phyloP scores from a whole-genome alignment of 2,329 filamentous ascomycete species.

The Penicillium sp. region DNA sequence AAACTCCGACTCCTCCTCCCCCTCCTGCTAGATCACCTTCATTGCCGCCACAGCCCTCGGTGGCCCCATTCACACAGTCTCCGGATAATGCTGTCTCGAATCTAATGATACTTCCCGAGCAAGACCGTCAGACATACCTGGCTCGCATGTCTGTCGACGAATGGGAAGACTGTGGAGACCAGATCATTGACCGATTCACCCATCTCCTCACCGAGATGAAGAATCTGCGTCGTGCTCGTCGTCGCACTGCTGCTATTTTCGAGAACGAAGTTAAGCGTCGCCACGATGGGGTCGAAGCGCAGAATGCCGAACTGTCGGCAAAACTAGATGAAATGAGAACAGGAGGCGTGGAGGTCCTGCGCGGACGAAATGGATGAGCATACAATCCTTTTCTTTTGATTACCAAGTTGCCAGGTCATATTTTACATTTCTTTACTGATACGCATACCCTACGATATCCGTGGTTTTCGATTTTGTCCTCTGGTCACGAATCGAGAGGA shows the following conservation, averaged over 20 bases:
- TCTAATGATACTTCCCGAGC: constrained; percentile 35
- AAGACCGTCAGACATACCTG: constrained; percentile 52
- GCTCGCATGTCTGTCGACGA: constrained; percentile 51
- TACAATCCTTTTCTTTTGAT: not conserved
- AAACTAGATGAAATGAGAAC: constrained; percentile 54
- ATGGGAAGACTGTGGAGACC: constrained; percentile 62
- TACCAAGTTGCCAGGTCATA: not conserved
- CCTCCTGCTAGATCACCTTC: constrained; percentile 23
- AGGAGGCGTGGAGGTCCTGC: constrained; percentile 54
- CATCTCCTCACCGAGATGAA: constrained; percentile 53
- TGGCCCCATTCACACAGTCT: constrained; percentile 15
- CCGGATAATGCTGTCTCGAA: constrained; percentile 39
- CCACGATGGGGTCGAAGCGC: constrained; percentile 51
- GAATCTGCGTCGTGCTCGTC: constrained; percentile 52
- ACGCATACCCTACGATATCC: constrained; percentile 7
- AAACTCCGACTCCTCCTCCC: constrained; percentile 33
- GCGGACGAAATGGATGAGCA: constrained; percentile 34
- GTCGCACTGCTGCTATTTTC: constrained; percentile 52
- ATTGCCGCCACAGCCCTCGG: constrained; percentile 19
- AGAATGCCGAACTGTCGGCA: constrained; percentile 49
- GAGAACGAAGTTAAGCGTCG: constrained; percentile 56
- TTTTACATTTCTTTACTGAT: not conserved
- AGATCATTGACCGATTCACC: constrained; percentile 57
- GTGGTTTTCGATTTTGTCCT: not conserved
- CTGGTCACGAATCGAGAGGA: not conserved